phyloP scores from a whole-genome alignment of 1,284 basidiomycete species.

The Pterulicium gracile region DNA sequence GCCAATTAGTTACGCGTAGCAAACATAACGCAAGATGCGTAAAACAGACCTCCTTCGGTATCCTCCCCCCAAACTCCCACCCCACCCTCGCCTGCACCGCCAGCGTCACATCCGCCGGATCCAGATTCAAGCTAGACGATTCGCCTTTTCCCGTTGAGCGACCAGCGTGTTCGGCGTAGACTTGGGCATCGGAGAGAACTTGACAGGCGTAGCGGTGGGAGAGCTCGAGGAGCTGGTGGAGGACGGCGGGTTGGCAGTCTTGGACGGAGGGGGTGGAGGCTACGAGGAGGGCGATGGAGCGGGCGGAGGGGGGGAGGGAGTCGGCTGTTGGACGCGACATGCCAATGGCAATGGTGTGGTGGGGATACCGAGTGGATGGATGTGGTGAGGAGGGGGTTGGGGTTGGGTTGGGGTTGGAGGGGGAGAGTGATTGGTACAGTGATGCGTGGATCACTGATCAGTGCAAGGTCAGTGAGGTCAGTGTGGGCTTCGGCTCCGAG shows the following conservation, averaged over 20 bases:
- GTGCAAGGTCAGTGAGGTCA: too few species aligned
- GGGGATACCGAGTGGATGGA: too few species aligned
- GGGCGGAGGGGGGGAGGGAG: conserved; percentile 78
- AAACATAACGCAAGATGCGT: conserved; percentile 3
- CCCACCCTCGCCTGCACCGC: conserved; percentile 91
- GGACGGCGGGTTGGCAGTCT: conserved; percentile 88
- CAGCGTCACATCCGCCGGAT: conserved; percentile 69
- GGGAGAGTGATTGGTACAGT: not conserved
- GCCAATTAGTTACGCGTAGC: conserved; percentile 7
- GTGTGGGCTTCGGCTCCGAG: too few species aligned
- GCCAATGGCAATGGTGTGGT: too few species aligned
- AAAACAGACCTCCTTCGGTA: conserved; percentile 83
- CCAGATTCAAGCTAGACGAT: too few species aligned
- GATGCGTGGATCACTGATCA: too few species aligned
- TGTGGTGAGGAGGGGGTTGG: too few species aligned
- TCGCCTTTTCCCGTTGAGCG: conserved; percentile 64
- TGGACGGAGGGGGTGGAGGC: conserved; percentile 89
- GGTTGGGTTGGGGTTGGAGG: not conserved
- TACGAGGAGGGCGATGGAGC: conserved; percentile 86
- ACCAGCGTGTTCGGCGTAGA: conserved; percentile 91
- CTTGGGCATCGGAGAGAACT: conserved; percentile 81
- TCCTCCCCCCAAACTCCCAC: conserved; percentile 87
- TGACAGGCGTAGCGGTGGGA: conserved; percentile 92
- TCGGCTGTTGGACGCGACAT: conserved; percentile 58
- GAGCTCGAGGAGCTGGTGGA: conserved; percentile 94